These are phyloP conservation scores for Pythium rhizo-oryzae DNA, from an alignment of 352 stramenopile species.

Conservation along the genomic window DNA sequence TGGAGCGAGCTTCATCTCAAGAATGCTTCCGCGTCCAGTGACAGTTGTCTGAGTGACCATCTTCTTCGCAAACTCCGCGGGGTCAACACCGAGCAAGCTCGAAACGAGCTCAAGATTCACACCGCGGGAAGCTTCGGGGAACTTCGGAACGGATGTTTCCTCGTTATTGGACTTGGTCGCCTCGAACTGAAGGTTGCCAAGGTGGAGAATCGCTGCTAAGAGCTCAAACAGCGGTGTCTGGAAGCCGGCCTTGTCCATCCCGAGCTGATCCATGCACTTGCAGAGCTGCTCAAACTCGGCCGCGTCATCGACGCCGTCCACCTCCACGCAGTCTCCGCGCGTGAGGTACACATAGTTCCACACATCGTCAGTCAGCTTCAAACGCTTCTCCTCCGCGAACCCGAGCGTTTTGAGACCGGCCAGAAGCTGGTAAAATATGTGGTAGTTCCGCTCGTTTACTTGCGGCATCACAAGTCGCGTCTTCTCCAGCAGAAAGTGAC, in stretches of 20 bases:
- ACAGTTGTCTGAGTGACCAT: constrained; percentile 86
- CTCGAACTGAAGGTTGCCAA: constrained; percentile 75
- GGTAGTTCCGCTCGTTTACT: constrained; percentile 78
- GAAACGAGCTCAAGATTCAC: constrained; percentile 65
- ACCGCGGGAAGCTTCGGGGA: constrained; percentile 53
- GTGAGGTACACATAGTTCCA: constrained; percentile 82
- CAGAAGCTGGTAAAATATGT: constrained; percentile 84
- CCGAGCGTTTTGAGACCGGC: constrained; percentile 43
- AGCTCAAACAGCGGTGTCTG: constrained; percentile 76
- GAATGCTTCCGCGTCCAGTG: constrained; percentile 69
- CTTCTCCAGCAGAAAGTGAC: constrained; percentile 83
- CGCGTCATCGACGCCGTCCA: constrained; percentile 73
- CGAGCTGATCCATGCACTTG: constrained; percentile 62
- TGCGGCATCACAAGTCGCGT: constrained; percentile 71
- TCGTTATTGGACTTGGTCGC: constrained; percentile 30
- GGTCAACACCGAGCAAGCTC: constrained; percentile 56
- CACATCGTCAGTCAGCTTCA: constrained; percentile 32
- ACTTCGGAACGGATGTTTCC: constrained; percentile 45
- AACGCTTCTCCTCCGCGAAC: constrained; percentile 22
- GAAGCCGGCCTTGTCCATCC: constrained; percentile 65
- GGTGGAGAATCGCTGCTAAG: constrained; percentile 66
- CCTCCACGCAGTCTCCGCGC: constrained; percentile 72
- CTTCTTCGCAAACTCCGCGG: constrained; percentile 69
- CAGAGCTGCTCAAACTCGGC: constrained; percentile 74
- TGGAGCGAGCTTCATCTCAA: constrained; percentile 72